Evolutionary conservation across 306 rosid species (phyloP), one percentile per base, ranked within the genome.

Genomic region (Glycine soja): DNA sequence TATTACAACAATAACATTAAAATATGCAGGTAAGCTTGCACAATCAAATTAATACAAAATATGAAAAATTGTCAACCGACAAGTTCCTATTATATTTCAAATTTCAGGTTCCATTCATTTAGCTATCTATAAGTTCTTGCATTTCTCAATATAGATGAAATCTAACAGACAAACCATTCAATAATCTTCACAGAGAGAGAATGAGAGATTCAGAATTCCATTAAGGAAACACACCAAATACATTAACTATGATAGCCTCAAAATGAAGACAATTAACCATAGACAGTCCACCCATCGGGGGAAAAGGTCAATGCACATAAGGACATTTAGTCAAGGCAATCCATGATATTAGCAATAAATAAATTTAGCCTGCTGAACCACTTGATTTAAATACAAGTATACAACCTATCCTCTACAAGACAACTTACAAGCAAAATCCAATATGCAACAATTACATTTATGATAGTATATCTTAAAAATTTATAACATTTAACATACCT

Each of bases 251-350:
- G 45, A 36, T 51, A 51, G 79, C 62, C 62, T 61, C 53, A 24
- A 82, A 76, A 69, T 40, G 56, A 58, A 65, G 71, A 45, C 48
- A 47, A 42, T 69, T 45, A 6, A 70, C 67, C 15, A 51, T 15
- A 19, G 75, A 74, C 58, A 73, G 18, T 14, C 38, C 7, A 45
- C 64, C 42, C 59, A 18, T 30, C 40, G 12, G 12, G 0, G 10
- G 62, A 24, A 24, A 81, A 40, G 74, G 67, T 34, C 73, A 77
- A 65, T 50, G 53, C 52, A 48, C 42, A 10, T 43, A 43, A n/a
- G 73, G 58, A 52, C 57, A 57, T 52, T 72, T 64, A 45, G 68
- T 50, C 67, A 66, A 64, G 47, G 74, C 34, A 61, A 51, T 40
- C 16, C 13, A 48, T 10, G 78, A 36, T 8, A 66, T 14, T 40